Percentiles rank a stretch among this genome's conserved stretches.
phyloP scores from a whole-genome alignment of 306 rosid species.

The Luffa acutangula region DNA sequence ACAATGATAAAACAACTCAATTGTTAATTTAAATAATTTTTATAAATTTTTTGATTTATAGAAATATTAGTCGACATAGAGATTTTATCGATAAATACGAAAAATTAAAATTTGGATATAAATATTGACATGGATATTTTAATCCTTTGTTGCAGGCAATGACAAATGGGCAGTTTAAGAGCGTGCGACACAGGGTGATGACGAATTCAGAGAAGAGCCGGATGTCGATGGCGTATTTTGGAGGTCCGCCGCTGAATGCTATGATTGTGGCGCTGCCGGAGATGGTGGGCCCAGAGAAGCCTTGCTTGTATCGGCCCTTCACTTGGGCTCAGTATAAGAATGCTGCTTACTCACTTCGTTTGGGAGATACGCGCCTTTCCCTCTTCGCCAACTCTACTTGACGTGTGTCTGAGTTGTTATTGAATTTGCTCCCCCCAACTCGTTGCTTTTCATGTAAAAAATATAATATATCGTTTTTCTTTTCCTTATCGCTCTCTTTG shows the following conservation, averaged over 20 bases:
- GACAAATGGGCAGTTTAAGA: constrained; percentile 76
- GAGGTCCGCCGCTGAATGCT: constrained; percentile 49
- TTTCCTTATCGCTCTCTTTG: too few species aligned
- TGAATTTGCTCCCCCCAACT: too few species aligned
- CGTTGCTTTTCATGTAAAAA: too few species aligned
- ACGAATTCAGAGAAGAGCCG: constrained; percentile 34
- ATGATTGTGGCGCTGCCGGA: constrained; percentile 38
- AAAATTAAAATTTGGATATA: too few species aligned
- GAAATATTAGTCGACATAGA: too few species aligned
- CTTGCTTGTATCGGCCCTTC: constrained; percentile 48
- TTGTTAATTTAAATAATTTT: too few species aligned
- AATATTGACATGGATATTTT: too few species aligned
- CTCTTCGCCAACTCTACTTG: constrained; percentile 24
- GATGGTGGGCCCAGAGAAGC: constrained; percentile 35
- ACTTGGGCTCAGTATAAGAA: constrained; percentile 82
- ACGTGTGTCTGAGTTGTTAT: too few species aligned
- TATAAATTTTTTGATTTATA: too few species aligned
- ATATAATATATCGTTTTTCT: too few species aligned
- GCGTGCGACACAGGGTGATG: constrained; percentile 69
- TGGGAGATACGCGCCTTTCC: constrained; percentile 45
- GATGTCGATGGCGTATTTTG: constrained; percentile 61
- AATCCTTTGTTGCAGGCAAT: background rate
- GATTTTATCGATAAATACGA: too few species aligned
- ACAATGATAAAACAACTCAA: too few species aligned
- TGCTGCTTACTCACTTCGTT: constrained; percentile 43